Evolutionary conservation across 2,329 filamentous ascomycete species (phyloP), one percentile per base, ranked within the genome.

Genomic region (Microsporum canis): DNA sequence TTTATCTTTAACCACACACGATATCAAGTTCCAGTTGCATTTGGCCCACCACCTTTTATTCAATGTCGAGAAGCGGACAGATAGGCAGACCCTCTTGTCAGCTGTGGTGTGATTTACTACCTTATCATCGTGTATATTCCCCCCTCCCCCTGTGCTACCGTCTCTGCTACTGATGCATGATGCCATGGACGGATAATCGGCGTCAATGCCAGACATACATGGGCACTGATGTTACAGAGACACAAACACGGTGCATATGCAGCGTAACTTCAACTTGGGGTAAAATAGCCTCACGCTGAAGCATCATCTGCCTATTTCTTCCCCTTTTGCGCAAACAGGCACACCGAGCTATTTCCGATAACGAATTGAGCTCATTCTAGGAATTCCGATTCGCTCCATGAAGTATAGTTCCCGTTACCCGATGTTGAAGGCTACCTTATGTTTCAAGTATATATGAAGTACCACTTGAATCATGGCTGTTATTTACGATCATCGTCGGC

Each of bases 211-310:
- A 36, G 31, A 29, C 45, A 51, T 7, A 27, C 27, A 51, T 45
- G 41, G n/a, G 23, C 7, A 51, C 27, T 12, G 45, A 31, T 23
- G 23, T 47, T 34, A 23, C 29, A 55, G 33, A 36, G 29, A 55
- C 51, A 55, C 31, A 53, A 36, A 34, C 51, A 55, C 51, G 8
- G 31, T 8, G 6, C 51, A 34, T 36, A n/a, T 55, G 51, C 33
- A 4, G 51, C 31, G 31, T 55, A 55, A 55, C 51, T 23, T 12
- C 10, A 55, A 34, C n/a, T n/a, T 36, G 33, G 29, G 51, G 27
- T 55, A 55, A 36, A 43, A 47, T 47, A 55, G 51, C 51, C 51
- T 55, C 31, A 17, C 33, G 51, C 29, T n/a, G 33, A 55, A 55
- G 51, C 29, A 55, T 55, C 51, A 55, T 55, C 51, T 55, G 51